Evolutionary conservation across 2,329 filamentous ascomycete species (phyloP).

Genomic region (Spiromastix sp.): DNA sequence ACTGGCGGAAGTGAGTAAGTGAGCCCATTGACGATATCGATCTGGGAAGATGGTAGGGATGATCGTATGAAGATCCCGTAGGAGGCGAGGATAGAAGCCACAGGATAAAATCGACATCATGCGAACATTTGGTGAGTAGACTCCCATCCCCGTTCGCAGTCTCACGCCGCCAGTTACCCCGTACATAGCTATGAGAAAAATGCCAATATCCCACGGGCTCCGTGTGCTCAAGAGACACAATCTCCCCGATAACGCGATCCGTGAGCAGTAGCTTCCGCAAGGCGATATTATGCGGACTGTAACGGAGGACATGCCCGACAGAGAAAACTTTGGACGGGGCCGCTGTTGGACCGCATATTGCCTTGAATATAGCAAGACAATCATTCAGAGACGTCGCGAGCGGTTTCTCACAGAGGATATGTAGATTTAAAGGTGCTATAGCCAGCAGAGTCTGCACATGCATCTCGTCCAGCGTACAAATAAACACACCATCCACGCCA

Average conservation of each 20-base stretch:
- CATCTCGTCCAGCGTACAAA: constrained; percentile 77
- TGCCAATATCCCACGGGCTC: constrained; percentile 97
- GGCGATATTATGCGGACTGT: constrained; percentile 84
- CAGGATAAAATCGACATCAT: constrained; percentile 85
- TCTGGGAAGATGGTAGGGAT: constrained; percentile 59
- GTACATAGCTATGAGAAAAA: constrained; percentile 81
- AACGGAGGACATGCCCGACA: constrained; percentile 86
- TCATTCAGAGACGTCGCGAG: constrained; percentile 69
- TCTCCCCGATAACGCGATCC: constrained; percentile 68
- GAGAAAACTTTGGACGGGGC: constrained; percentile 55
- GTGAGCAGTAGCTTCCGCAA: constrained; percentile 68
- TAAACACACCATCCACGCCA: constrained; percentile 56
- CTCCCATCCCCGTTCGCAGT: constrained; percentile 61
- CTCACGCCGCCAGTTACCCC: constrained; percentile 85
- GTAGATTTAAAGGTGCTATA: constrained; percentile 57
- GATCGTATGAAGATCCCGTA: constrained; percentile 25
- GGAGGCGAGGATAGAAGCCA: constrained; percentile 72
- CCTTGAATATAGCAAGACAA: constrained; percentile 59
- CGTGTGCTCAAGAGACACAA: constrained; percentile 79
- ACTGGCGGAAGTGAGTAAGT: constrained; percentile 65
- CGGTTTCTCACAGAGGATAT: constrained; percentile 94
- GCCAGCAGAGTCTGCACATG: constrained; percentile 72
- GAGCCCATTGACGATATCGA: constrained; percentile 66
- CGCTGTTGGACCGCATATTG: constrained; percentile 15
- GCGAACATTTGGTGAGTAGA: constrained; percentile 87